Conservation (phyloP, 1,139 yeast genomes). For the Starmera stellimalicola region DNA sequence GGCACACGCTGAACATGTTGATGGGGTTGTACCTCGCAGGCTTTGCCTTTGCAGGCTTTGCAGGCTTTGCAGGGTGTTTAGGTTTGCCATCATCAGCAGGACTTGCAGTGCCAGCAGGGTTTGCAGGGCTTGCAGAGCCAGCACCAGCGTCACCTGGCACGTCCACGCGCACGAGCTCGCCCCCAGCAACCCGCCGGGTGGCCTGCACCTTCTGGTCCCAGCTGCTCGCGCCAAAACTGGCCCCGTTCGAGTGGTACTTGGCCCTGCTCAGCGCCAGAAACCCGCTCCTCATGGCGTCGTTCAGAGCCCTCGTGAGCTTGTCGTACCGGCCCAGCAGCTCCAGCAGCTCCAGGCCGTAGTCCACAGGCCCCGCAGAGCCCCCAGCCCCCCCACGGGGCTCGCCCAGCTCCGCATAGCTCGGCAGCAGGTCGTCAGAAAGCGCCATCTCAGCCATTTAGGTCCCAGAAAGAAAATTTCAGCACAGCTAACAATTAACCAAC, state of each 20-base stretch:
- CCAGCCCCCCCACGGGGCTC: too few species aligned
- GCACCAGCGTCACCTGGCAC: too few species aligned
- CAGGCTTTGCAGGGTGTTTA: too few species aligned
- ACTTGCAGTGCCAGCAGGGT: too few species aligned
- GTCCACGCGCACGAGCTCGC: too few species aligned
- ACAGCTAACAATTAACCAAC: neutral
- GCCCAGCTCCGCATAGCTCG: too few species aligned
- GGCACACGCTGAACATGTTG: constrained; percentile 41
- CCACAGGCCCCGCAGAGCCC: too few species aligned
- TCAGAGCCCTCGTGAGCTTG: neutral
- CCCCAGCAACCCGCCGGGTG: constrained; percentile 3
- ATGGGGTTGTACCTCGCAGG: constrained; percentile 35
- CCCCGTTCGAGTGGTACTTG: constrained; percentile 16
- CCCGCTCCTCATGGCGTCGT: too few species aligned
- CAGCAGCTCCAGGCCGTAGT: constrained; percentile 8
- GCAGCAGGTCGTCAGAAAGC: neutral
- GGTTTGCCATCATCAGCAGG: too few species aligned
- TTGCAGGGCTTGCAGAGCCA: too few species aligned
- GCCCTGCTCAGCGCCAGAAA: constrained; percentile 23
- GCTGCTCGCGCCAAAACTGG: constrained; percentile 19
- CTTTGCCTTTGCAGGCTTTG: neutral
- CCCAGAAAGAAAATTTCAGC: neutral
- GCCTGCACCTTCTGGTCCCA: constrained; percentile 23
- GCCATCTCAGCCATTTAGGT: too few species aligned
- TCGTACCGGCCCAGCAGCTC: constrained; percentile 10